phyloP scores from a whole-genome alignment of 2,329 filamentous ascomycete genomes.

The Exophiala spinifera region DNA sequence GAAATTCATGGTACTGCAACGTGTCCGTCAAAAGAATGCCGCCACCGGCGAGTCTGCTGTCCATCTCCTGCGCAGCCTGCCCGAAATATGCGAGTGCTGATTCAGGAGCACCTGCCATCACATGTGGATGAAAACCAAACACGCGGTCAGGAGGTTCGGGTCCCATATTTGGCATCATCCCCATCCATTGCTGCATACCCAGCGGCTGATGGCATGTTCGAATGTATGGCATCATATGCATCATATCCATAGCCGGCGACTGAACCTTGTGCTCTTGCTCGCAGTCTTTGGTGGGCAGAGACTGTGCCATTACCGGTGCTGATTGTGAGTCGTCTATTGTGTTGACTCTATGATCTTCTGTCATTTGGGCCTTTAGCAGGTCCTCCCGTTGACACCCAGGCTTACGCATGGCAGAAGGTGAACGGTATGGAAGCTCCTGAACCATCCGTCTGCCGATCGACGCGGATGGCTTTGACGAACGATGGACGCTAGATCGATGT shows the following conservation, averaged over 20 bases:
- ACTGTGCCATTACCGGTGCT: constrained; percentile 3
- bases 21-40: constrained; percentile 12
- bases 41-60: background rate
- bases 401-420: background rate
- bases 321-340: background rate
- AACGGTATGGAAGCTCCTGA: background rate
- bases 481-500: background rate
- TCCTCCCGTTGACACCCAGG: background rate
- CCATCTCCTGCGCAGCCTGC: constrained; percentile 9
- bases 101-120: constrained; percentile 4
- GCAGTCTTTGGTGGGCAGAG: constrained; percentile 5
- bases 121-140: constrained; percentile 11
- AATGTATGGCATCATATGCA: constrained; percentile 6
- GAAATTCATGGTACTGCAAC: constrained; percentile 13
- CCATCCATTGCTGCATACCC: constrained; percentile 10
- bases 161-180: constrained; percentile 15
- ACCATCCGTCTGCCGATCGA: background rate
- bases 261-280: constrained; percentile 6
- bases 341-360: background rate
- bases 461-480: background rate
- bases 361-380: background rate
- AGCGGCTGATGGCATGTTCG: background rate
- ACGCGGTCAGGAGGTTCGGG: constrained; percentile 14
- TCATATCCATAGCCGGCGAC: constrained; percentile 4
- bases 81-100: constrained; percentile 10